Base-by-base conservation (phyloP, 305 asterid species). In the Fraxinus sp. region DNA sequence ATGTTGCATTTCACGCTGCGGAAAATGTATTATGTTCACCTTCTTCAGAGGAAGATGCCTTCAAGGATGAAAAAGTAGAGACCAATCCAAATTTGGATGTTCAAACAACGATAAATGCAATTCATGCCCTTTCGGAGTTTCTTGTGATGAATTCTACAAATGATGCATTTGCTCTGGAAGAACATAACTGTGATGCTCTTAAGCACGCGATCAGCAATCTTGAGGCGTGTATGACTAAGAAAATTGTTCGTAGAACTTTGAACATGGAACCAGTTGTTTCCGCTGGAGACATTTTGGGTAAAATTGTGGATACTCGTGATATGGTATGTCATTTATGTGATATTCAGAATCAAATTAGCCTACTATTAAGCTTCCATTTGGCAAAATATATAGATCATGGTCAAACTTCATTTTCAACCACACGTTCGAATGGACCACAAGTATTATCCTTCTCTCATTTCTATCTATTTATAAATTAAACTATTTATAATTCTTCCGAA, bases 1-100 rank as follows among this genome's bases (percentile, higher is more conserved):
- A 83, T 41, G 90, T 91, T 81, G 97, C 99, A 66, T 93, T 92
- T 85, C 93, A 88, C 87, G 96, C 91, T 7, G 97, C 98, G 13
- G 98, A 94, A 86, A 88, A 91, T 85, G 98, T 92, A 88, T 89
- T 91, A n/a, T 86, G 86, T 84, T 92, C 98, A 33, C 97, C 97
- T 73, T 89, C 91, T 86, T 89, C 94, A 84, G 94, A 88, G 87
- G 97, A 93, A 84, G 88, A 90, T 84, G 86, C 81, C 64, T 4
- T 70, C 75, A 92, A 89, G 80, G 85, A 66, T 79, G 71, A 78
- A 72, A 83, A 78, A 57, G 39, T 57, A 44, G 88, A 20, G 71
- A 83, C 88, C 33, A 83, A 78, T 83, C 88, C 91, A 26, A 87
- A 84, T 81, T 72, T 91, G 89, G 88, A 89, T 76, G 90, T 90